phyloP scores from a whole-genome alignment of 345 rosid species.

The Salix viminalis region DNA sequence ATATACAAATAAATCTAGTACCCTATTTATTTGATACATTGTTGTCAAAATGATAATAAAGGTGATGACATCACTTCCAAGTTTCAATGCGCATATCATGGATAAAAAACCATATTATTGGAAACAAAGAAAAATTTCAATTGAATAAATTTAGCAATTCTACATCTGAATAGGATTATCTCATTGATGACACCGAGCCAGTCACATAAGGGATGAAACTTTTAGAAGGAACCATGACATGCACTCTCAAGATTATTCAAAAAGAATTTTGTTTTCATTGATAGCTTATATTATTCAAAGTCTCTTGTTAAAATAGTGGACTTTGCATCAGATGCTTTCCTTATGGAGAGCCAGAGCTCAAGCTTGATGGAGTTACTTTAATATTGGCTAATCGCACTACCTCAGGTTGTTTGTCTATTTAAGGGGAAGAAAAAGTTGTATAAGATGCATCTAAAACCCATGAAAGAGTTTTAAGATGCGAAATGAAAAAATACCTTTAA shows the following conservation, averaged over 20 bases:
- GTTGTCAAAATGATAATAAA: too few species aligned
- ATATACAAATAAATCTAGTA: too few species aligned
- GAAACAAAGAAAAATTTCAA: not conserved
- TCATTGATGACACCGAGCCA: not conserved
- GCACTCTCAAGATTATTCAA: not conserved
- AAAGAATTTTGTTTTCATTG: not conserved
- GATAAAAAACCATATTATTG: too few species aligned
- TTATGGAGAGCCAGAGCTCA: not conserved
- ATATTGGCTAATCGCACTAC: not conserved
- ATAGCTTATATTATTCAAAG: too few species aligned
- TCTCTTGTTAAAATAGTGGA: not conserved
- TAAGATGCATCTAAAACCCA: not conserved
- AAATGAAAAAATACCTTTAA: not conserved
- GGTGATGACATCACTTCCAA: too few species aligned
- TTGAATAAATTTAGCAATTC: not conserved
- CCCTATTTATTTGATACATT: too few species aligned
- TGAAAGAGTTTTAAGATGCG: not conserved
- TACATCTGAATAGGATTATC: too few species aligned
- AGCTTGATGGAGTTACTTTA: not conserved
- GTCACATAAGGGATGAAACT: not conserved
- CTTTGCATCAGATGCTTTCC: not conserved
- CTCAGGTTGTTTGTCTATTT: not conserved
- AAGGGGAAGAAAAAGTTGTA: not conserved
- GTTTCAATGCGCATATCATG: too few species aligned
- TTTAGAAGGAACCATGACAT: not conserved